Evolutionary conservation across 805 yeast genomes (phyloP).

Genomic region (Scheffersomyces ergatensis): DNA sequence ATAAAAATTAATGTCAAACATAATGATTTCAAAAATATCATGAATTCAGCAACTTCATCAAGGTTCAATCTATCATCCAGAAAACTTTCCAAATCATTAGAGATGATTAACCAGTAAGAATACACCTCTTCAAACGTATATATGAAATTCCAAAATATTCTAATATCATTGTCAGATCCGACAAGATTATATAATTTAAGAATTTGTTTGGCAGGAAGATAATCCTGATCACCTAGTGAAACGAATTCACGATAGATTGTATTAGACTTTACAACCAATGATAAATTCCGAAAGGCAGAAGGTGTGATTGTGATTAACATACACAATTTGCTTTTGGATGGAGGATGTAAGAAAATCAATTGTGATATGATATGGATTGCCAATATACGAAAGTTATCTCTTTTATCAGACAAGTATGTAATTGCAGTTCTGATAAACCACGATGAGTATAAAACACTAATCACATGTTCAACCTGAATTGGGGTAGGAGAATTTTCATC

Average conservation of each 20-base stretch:
- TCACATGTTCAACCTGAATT: constrained; percentile 13
- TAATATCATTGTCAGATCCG: background rate
- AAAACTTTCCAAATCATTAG: constrained; percentile 63
- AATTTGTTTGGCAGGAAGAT: constrained; percentile 9
- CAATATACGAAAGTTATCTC: constrained; percentile 3
- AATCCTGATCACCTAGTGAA: constrained; percentile 6
- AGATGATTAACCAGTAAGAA: constrained; percentile 64
- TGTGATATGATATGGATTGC: constrained; percentile 21
- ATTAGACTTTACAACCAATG: constrained; percentile 12
- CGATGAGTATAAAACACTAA: constrained; percentile 15
- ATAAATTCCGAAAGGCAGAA: constrained; percentile 6
- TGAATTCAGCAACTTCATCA: constrained; percentile 38
- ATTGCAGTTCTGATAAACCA: constrained; percentile 18
- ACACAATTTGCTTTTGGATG: constrained; percentile 34
- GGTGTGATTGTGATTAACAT: constrained; percentile 43
- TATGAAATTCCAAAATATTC: constrained; percentile 29
- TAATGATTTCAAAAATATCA: constrained; percentile 48
- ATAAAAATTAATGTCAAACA: constrained; percentile 51
- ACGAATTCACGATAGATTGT: constrained; percentile 13
- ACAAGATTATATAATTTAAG: constrained; percentile 3
- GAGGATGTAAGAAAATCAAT: constrained; percentile 36
- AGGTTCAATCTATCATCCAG: constrained; percentile 37
- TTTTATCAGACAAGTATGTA: constrained; percentile 8
- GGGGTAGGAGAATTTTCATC: constrained; percentile 4
- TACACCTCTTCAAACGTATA: constrained; percentile 57